Evolutionary conservation across 805 yeast species (phyloP), one percentile per base, ranked within the genome.

Genomic region (Zygotorulaspora florentina): DNA sequence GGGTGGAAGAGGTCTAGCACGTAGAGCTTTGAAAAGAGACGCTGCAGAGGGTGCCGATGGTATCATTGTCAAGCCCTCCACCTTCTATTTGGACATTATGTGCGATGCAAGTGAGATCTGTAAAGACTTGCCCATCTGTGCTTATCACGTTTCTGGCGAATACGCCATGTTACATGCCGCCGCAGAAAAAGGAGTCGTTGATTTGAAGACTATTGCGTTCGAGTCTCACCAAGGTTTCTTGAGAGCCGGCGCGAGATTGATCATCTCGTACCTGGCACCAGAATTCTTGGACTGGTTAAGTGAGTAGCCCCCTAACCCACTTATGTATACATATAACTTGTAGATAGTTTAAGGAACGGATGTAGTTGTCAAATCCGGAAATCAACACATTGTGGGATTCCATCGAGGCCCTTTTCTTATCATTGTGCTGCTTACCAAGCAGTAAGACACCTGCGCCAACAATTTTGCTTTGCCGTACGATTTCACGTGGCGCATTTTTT

Each of bases 151-250:
- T 18, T 81, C 91, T 64, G 99, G 99, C 34, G 99, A 93, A 69
- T 93, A 79, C 62, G 97, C 98, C 27, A 93, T 93, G 99, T 68
- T 93, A 53, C 96, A 90, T 62, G 99, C 99, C 7, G 98, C 96
- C 43, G 97, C 97, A 26, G 97, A 89, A 60, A 89, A 89, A 74
- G 95, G 95, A 31, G 77, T 90, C 49, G 86, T 84, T 50, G 97
- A 91, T 65, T 76, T 93, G 67, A 84, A 87, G 68, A 67, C 80
- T 11, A 71, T 71, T 47, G 85, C 89, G 0, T 86, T 85, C 58
- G 99, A 93, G 70, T 72, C 93, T 39, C 96, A 93, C 57, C 75
- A 87, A 51, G 97, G 99, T 1, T 83, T 87, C 60, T 74, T 91
- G 50, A 80, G 99, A 66, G 99, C 99, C 0, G 99, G 99, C 48